phyloP scores from a whole-genome alignment of 306 rosid genomes.

The Citrullus colocynthis region DNA sequence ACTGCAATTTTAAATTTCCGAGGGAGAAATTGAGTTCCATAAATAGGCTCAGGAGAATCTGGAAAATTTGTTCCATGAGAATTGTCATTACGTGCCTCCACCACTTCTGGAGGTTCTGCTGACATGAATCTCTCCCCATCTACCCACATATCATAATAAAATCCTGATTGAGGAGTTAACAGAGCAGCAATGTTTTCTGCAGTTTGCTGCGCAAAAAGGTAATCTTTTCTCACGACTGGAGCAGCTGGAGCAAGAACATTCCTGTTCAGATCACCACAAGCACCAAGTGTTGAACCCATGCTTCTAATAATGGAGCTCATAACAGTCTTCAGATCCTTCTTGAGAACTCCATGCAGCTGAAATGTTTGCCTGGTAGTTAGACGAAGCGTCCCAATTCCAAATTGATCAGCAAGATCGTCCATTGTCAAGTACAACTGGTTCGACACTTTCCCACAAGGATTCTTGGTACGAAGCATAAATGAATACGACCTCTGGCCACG shows the following conservation, averaged over 20 bases:
- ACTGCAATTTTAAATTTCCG: conserved; percentile 97
- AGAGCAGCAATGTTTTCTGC: conserved; percentile 86
- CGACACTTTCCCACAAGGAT: conserved; percentile 88
- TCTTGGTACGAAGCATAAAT: conserved; percentile 94
- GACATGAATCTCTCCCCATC: conserved; percentile 79
- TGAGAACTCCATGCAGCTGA: conserved; percentile 92
- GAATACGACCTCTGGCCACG: conserved; percentile 76
- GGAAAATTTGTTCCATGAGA: conserved; percentile 84
- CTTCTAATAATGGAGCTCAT: conserved; percentile 66
- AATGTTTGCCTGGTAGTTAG: conserved; percentile 92
- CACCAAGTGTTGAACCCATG: conserved; percentile 95
- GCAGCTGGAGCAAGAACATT: conserved; percentile 99
- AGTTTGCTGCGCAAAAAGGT: conserved; percentile 82
- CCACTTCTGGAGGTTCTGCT: conserved; percentile 76
- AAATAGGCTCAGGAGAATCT: conserved; percentile 90
- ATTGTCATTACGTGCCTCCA: conserved; percentile 74
- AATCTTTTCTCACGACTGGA: conserved; percentile 68
- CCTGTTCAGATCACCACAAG: conserved; percentile 92
- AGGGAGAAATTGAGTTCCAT: conserved; percentile 93
- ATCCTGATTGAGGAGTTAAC: conserved; percentile 92
- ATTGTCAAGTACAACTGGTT: conserved; percentile 85
- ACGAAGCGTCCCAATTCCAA: conserved; percentile 95
- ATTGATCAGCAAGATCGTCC: conserved; percentile 98
- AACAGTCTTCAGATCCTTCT: conserved; percentile 81
- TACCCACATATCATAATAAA: conserved; percentile 96